phyloP scores from a whole-genome alignment of 345 rosid genomes.

The Ceriops zippeliana region DNA sequence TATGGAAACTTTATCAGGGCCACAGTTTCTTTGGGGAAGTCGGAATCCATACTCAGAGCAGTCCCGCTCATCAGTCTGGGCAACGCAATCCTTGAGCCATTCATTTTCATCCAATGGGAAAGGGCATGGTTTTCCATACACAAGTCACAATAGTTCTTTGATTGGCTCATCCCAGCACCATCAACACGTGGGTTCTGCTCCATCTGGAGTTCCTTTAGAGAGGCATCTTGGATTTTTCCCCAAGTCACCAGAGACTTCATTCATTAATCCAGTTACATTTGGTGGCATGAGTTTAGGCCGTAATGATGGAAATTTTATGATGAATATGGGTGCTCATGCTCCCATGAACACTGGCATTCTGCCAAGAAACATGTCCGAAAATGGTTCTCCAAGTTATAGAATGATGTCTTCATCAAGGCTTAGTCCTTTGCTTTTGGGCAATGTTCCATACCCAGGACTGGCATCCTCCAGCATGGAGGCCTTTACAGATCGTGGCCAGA shows the following conservation, averaged over 20 bases:
- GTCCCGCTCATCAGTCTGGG: constrained; percentile 55
- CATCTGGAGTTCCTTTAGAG: constrained; percentile 62
- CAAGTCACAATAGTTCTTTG: constrained; percentile 49
- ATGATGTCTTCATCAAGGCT: constrained; percentile 75
- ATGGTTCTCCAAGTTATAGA: constrained; percentile 50
- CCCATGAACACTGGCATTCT: constrained; percentile 19
- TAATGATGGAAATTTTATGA: constrained; percentile 39
- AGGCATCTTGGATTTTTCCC: constrained; percentile 49
- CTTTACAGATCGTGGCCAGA: constrained; percentile 57
- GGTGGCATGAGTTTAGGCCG: constrained; percentile 43
- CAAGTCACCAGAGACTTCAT: constrained; percentile 57
- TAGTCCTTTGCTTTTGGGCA: constrained; percentile 58
- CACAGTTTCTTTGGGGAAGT: constrained; percentile 92
- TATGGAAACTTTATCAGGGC: constrained; percentile 71
- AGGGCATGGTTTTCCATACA: constrained; percentile 49
- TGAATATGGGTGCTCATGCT: constrained; percentile 48
- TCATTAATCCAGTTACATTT: constrained; percentile 39
- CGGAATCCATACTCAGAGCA: constrained; percentile 51
- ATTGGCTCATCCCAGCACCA: constrained; percentile 55
- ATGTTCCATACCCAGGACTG: constrained; percentile 52
- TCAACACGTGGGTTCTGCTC: constrained; percentile 90
- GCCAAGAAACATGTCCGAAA: constrained; percentile 47
- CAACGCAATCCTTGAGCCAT: constrained; percentile 49
- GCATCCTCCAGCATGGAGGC: constrained; percentile 47
- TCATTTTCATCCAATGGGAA: constrained; percentile 46